These are phyloP conservation scores for Cercospora beticola DNA, from an alignment of 2,329 filamentous ascomycete genomes.

Conservation along the genomic window DNA sequence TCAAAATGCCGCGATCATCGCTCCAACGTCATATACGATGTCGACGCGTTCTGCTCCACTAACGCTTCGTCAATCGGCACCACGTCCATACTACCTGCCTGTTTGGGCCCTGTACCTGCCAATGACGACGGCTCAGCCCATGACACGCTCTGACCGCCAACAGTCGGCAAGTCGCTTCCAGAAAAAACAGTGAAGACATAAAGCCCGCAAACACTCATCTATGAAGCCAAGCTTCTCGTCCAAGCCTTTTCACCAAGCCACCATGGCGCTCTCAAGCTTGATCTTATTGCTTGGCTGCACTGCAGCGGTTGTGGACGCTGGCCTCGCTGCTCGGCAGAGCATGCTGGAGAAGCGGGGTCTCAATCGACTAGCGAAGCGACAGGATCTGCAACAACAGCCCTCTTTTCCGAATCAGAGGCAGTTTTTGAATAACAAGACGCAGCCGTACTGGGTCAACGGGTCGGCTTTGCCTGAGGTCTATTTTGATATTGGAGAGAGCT, in stretches of 20 bases:
- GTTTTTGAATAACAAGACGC: conserved; percentile 13
- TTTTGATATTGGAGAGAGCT: conserved; percentile 38
- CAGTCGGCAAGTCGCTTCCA: background rate
- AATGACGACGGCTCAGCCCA: background rate
- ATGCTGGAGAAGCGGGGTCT: background rate
- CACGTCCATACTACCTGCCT: background rate
- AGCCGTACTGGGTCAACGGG: conserved; percentile 27
- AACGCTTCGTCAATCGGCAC: background rate
- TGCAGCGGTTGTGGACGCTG: background rate
- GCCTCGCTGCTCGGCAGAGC: background rate
- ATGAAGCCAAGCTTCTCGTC: background rate
- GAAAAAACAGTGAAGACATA: background rate
- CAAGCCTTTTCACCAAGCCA: background rate
- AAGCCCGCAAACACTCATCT: background rate
- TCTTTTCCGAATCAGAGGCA: conserved; percentile 4
- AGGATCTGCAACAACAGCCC: background rate
- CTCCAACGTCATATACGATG: background rate
- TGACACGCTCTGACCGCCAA: background rate
- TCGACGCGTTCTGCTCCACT: background rate
- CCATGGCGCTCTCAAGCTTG: conserved; percentile 8
- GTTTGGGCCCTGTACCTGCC: background rate
- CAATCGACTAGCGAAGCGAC: background rate
- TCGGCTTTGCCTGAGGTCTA: conserved; percentile 33
- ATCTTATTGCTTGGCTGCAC: background rate
- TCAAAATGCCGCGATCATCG: background rate